Conservation (phyloP, 176 grass and related monocot genomes). For the Alloteropsis semialata region DNA sequence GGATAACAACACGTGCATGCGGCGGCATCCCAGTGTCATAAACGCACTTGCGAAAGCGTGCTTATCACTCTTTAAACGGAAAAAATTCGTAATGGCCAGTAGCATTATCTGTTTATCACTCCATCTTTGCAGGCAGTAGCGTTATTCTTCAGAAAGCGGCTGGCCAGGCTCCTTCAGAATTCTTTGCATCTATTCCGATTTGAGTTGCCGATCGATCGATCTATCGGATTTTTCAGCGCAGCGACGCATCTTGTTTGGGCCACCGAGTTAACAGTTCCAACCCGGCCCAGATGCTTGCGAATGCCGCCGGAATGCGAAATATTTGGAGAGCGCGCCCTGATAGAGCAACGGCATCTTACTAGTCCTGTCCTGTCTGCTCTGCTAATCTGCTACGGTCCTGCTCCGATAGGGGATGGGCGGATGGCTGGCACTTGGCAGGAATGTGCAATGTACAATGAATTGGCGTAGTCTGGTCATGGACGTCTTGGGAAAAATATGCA, state of each 20-base stretch:
- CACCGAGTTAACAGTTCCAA: neutral
- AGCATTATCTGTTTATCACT: neutral
- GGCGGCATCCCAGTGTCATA: slow-evolving; percentile 16
- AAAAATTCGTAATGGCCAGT: neutral
- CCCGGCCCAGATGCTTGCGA: slow-evolving; percentile 2
- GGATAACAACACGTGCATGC: slow-evolving; percentile 16
- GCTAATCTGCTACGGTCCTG: neutral
- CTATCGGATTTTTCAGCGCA: neutral
- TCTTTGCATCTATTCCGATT: slow-evolving; percentile 34
- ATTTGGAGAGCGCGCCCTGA: neutral
- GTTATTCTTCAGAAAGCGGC: slow-evolving; percentile 35
- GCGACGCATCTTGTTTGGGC: neutral
- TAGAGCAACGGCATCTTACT: slow-evolving; percentile 18
- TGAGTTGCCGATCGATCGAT: neutral
- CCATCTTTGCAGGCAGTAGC: slow-evolving; percentile 3
- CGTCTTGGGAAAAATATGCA: slow-evolving; percentile 11
- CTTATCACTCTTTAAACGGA: slow-evolving; percentile 20
- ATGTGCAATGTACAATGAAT: neutral
- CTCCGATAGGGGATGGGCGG: no score
- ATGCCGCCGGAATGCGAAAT: neutral
- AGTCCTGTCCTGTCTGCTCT: neutral
- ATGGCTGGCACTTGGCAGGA: neutral
- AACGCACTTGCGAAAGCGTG: slow-evolving; percentile 12
- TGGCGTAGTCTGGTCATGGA: neutral
- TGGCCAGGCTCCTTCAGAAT: neutral